These are phyloP conservation scores for Tolypocladium tundrense DNA, from an alignment of 2,329 filamentous ascomycete species.

Conservation along the genomic window DNA sequence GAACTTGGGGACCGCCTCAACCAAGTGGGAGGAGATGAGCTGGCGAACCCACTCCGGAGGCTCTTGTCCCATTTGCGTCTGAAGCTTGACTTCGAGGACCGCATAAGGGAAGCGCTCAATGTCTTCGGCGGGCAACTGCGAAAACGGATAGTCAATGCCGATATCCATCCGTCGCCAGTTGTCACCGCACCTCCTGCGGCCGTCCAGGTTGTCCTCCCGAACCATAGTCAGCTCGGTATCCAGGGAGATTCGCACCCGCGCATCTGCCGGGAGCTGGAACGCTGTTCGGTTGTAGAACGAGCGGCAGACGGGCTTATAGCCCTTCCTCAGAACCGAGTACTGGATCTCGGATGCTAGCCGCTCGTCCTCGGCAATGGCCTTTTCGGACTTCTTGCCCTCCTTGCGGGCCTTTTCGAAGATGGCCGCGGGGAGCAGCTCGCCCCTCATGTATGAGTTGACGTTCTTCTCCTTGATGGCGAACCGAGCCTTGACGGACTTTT, in stretches of 20 bases:
- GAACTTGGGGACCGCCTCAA: slow-evolving; percentile 98
- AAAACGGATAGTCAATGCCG: slow-evolving; percentile 90
- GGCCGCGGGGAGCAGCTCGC: slow-evolving; percentile 72
- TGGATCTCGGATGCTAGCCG: slow-evolving; percentile 85
- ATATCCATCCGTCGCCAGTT: slow-evolving; percentile 98
- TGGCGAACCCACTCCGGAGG: slow-evolving; percentile 95
- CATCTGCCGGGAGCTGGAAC: slow-evolving; percentile 93
- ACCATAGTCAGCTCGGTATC: slow-evolving; percentile 94
- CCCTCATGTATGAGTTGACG: slow-evolving; percentile 80
- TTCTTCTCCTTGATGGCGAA: slow-evolving; percentile 97
- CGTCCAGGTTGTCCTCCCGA: slow-evolving; percentile 90
- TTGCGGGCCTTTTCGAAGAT: slow-evolving; percentile 96
- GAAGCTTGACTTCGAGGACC: slow-evolving; percentile 91
- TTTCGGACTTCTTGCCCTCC: slow-evolving; percentile 86
- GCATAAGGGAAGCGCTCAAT: slow-evolving; percentile 91
- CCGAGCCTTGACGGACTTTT: slow-evolving; percentile 96
- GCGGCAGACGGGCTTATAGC: slow-evolving; percentile 79
- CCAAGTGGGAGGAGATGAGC: slow-evolving; percentile 83
- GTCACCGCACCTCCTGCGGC: slow-evolving; percentile 60
- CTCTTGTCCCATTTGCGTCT: slow-evolving; percentile 91
- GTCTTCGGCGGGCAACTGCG: slow-evolving; percentile 74
- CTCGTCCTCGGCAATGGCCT: slow-evolving; percentile 86
- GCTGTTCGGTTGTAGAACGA: slow-evolving; percentile 98
- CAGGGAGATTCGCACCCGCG: slow-evolving; percentile 88
- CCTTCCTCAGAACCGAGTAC: slow-evolving; percentile 81